Evolutionary conservation across 768 basidiomycete species (phyloP), one percentile per base, ranked within the genome.

Genomic region (Neoboletus magnificus): DNA sequence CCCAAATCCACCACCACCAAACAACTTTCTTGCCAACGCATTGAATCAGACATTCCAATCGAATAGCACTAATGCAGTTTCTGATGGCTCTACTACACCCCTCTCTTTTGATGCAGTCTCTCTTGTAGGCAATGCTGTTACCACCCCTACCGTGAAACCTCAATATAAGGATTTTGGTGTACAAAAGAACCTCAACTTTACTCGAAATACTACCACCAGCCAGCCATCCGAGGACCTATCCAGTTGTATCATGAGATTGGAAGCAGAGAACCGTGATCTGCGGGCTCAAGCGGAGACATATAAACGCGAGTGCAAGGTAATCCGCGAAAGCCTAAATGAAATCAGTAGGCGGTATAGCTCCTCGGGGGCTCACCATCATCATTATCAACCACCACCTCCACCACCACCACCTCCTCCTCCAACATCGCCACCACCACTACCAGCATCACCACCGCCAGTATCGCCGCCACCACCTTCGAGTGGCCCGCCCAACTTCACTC

Each of bases 41-140:
- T 60, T 69, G 23, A 69, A 69, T 50, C 56, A 56, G n/a, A 71
- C 68, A 39, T 69, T 69, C 16, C 59, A 58, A 56, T 47, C 49
- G 11, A 69, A 71, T 56, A 47, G 55, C 30, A 59, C 57, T 48
- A 45, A 55, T 56, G 48, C 56, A 48, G 11, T 59, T 37, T 33
- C 56, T 43, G 40, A 27, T 54, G 43, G 52, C 13, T n/a, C 41
- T 50, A 43, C 47, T 54, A 60, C 55, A 43, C 32, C 51, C n/a
- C 53, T 18, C 35, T 45, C 51, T 46, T 23, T 11, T 29, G 42
- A 57, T 39, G 12, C 52, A 44, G 30, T 39, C 1, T 13, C 55
- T 30, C 40, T 57, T 54, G 41, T 51, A 33, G 56, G 7, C 33
- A 45, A 50, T 32, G 22, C 40, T 32, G 22, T 55, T 48, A 23